These are phyloP conservation scores for Pseudocohnilembus persalinus DNA, from an alignment of 169 alveolate genomes.

Conservation along the genomic window DNA sequence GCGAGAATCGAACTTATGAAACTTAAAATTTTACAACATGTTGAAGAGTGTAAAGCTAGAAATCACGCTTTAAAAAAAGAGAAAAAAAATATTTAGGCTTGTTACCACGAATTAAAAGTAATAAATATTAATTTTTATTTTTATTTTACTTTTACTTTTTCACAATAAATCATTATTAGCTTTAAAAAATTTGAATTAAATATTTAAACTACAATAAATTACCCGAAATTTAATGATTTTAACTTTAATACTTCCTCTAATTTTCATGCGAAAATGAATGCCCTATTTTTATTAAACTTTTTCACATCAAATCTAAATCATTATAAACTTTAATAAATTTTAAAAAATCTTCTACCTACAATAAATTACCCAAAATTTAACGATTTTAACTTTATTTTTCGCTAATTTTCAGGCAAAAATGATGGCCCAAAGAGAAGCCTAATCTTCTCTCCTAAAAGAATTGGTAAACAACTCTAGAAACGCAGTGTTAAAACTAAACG, in stretches of 20 bases:
- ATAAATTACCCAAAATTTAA: no score
- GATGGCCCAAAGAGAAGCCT: constrained; percentile 80
- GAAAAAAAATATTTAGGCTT: constrained; percentile 79
- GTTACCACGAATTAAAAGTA: constrained; percentile 76
- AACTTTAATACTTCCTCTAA: neutral
- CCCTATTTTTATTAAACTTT: no score
- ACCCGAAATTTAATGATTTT: no score
- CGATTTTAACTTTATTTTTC: neutral
- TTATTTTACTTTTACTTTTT: no score
- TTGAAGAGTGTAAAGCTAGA: constrained; percentile 85
- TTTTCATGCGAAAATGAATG: constrained; percentile 73
- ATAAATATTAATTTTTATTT: no score
- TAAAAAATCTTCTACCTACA: no score
- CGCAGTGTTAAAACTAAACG: constrained; percentile 77
- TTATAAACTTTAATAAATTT: no score
- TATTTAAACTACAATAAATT: no score
- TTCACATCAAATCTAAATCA: no score
- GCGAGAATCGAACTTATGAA: constrained; percentile 75
- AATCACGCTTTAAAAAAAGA: constrained; percentile 84
- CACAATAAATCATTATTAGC: no score
- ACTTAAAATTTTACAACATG: constrained; percentile 81
- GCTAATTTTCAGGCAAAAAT: constrained; percentile 62
- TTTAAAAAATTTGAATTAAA: no score
- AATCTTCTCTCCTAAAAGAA: constrained; percentile 76
- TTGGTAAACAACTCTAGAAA: constrained; percentile 79